These are phyloP conservation scores for Diaporthe velutina DNA, from an alignment of 2,329 filamentous ascomycete species.

Conservation along the genomic window DNA sequence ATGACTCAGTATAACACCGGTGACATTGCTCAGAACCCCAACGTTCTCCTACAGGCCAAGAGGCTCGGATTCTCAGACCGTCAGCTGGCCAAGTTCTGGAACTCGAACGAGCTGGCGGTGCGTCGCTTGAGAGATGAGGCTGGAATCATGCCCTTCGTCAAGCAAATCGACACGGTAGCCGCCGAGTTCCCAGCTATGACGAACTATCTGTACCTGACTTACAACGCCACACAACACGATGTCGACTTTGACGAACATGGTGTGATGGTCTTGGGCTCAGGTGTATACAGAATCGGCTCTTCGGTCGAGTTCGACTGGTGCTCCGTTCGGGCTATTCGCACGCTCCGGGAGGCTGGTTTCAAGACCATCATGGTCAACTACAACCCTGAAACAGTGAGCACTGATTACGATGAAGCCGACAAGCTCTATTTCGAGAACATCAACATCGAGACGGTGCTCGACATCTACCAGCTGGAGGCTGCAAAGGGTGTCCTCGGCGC, in stretches of 20 bases:
- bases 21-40: slow-evolving; percentile 73
- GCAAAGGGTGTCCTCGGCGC: slow-evolving; percentile 89
- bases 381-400: slow-evolving; percentile 90
- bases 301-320: slow-evolving; percentile 99
- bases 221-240: slow-evolving; percentile 91
- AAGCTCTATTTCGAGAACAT: slow-evolving; percentile 97
- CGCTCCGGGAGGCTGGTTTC: slow-evolving; percentile 83
- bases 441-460: slow-evolving; percentile 87
- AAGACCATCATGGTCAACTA: slow-evolving; percentile 98
- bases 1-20: slow-evolving; percentile 77
- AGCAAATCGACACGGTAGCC: slow-evolving; percentile 98
- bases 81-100: slow-evolving; percentile 94
- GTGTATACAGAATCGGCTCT: slow-evolving; percentile 96
- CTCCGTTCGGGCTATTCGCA: slow-evolving; percentile 93
- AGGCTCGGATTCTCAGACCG: slow-evolving; percentile 94
- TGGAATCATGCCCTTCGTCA: slow-evolving; percentile 89
- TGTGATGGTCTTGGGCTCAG: slow-evolving; percentile 95
- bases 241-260: slow-evolving; percentile 88
- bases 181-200: slow-evolving; percentile 95
- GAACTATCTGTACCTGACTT: slow-evolving; percentile 97
- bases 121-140: slow-evolving; percentile 86
- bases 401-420: slow-evolving; percentile 96
- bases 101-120: slow-evolving; percentile 92
- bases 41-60: slow-evolving; percentile 86
- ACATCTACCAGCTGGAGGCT: slow-evolving; percentile 91